These are phyloP conservation scores for Pseudozyma sp. DNA, from an alignment of 1,284 basidiomycete genomes.

Conservation along the genomic window DNA sequence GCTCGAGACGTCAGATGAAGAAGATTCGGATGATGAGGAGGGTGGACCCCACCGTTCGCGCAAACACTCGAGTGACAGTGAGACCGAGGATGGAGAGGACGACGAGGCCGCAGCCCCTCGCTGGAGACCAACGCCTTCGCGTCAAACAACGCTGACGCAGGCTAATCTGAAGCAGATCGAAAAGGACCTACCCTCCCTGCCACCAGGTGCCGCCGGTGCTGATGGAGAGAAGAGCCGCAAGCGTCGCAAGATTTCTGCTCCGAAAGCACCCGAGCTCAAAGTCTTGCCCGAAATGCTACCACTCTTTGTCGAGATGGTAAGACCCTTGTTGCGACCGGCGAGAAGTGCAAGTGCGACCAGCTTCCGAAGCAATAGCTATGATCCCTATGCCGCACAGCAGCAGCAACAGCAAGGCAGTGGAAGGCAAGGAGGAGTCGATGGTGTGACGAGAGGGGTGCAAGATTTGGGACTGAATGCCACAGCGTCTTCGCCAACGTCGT, in stretches of 20 bases:
- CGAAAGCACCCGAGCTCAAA: conserved; percentile 81
- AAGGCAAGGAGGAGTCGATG: conserved; percentile 5
- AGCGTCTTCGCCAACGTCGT: conserved; percentile 24
- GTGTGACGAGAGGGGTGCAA: conserved; percentile 19
- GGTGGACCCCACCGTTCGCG: conserved; percentile 1
- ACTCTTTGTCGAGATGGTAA: conserved; percentile 62
- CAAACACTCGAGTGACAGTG: conserved; percentile 37
- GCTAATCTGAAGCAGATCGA: conserved; percentile 25
- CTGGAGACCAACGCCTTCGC: conserved; percentile 45
- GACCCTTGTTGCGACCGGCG: conserved; percentile 48
- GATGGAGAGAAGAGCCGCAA: conserved; percentile 55
- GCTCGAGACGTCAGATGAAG: conserved; percentile 53
- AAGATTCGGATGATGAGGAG: conserved; percentile 70
- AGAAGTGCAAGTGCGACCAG: conserved; percentile 49
- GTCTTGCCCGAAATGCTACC: conserved; percentile 71
- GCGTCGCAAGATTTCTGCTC: conserved; percentile 71
- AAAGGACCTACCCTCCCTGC: conserved; percentile 55
- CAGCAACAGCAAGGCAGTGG: conserved; percentile 1
- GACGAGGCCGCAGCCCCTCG: conserved; percentile 13
- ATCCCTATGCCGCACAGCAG: conserved; percentile 19
- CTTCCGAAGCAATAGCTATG: conserved; percentile 32
- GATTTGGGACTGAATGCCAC: conserved; percentile 20
- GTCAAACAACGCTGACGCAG: conserved; percentile 35
- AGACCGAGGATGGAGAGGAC: conserved; percentile 28
- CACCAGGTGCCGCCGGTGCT: conserved; percentile 12